phyloP scores from a whole-genome alignment of 164 flowering plant species.

The Vitis rupestris region DNA sequence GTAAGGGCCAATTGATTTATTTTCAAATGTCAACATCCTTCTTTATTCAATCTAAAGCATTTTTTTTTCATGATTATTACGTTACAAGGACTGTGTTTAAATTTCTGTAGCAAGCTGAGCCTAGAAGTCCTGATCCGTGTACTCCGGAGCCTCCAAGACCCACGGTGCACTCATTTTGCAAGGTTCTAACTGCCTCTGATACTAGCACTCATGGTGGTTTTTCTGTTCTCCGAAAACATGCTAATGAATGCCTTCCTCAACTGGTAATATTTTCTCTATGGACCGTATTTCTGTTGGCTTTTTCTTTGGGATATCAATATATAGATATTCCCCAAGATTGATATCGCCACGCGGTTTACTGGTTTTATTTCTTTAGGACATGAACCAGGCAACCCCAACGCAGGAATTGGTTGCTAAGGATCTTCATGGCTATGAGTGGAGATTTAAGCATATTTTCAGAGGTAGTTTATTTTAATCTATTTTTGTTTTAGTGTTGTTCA shows the following conservation, averaged over 20 bases:
- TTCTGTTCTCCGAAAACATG: constrained; percentile 70
- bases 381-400: constrained; percentile 67
- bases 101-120: constrained; percentile 46
- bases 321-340: neutral
- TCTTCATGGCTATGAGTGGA: constrained; percentile 85
- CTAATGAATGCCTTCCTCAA: constrained; percentile 68
- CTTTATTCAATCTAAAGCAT: neutral
- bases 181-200: constrained; percentile 67
- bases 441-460: constrained; percentile 84
- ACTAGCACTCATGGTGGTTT: constrained; percentile 81
- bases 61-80: neutral
- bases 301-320: neutral
- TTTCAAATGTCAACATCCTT: neutral
- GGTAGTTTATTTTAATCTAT: constrained; percentile 33
- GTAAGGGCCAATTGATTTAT: constrained; percentile 33
- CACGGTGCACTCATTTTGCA: constrained; percentile 52
- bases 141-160: constrained; percentile 39
- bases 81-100: neutral
- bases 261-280: constrained; percentile 36
- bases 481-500: neutral
- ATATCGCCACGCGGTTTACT: too few species aligned
- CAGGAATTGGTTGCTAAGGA: constrained; percentile 82
- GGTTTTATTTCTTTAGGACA: constrained; percentile 45
- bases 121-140: constrained; percentile 44
- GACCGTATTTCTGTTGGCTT: neutral